Evolutionary conservation across 2,329 filamentous ascomycete genomes (phyloP).

Genomic region (Fusarium continuum): DNA sequence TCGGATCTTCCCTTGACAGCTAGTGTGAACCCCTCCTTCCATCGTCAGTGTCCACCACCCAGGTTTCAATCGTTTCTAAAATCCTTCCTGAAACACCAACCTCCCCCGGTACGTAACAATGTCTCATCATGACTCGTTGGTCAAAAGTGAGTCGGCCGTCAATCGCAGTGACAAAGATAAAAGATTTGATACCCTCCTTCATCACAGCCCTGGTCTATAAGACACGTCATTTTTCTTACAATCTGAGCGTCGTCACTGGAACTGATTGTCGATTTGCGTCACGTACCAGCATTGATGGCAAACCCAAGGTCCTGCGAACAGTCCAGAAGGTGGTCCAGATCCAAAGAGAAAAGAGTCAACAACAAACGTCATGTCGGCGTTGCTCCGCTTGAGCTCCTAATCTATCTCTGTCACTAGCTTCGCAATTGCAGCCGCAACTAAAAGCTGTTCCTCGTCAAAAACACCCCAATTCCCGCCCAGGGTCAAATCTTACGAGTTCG

Average conservation of each 20-base stretch:
- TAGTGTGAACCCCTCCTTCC: not conserved
- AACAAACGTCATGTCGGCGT: constrained; percentile 28
- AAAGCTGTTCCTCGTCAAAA: constrained; percentile 12
- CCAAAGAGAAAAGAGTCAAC: constrained; percentile 34
- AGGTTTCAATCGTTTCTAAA: constrained; percentile 19
- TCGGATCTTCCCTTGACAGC: not conserved
- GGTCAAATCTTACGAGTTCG: constrained; percentile 19
- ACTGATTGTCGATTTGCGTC: constrained; percentile 31
- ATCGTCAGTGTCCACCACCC: constrained; percentile 8
- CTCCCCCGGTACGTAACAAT: constrained; percentile 9
- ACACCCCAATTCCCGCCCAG: constrained; percentile 17
- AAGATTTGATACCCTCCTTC: constrained; percentile 14
- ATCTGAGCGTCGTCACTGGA: constrained; percentile 32
- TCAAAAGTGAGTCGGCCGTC: constrained; percentile 1
- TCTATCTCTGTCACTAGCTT: constrained; percentile 22
- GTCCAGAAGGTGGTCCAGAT: not conserved
- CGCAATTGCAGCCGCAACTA: constrained; percentile 22
- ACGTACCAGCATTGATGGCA: constrained; percentile 10
- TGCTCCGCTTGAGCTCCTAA: constrained; percentile 25
- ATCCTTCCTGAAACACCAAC: constrained; percentile 31
- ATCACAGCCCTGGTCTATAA: constrained; percentile 23
- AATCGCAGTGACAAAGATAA: constrained; percentile 8
- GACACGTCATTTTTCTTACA: constrained; percentile 37
- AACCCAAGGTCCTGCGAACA: constrained; percentile 11
- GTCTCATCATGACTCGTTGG: constrained; percentile 31